phyloP scores from a whole-genome alignment of 2,329 filamentous ascomycete species.

The Diatrype stigma region DNA sequence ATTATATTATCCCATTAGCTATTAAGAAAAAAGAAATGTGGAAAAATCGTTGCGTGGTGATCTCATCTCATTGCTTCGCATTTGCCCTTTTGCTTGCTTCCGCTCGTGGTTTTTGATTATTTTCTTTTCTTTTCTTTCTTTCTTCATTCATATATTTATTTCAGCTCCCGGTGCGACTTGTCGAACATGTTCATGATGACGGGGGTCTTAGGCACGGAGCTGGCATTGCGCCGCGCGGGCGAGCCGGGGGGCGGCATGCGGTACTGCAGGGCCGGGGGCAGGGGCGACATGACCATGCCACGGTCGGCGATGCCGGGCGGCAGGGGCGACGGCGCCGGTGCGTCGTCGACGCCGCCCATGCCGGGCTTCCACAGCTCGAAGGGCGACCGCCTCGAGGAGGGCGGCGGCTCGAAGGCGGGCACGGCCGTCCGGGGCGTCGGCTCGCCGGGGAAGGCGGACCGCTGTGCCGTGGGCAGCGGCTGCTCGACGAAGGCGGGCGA shows the following conservation, averaged over 20 bases:
- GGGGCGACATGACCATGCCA: not conserved
- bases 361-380: too few relatives aligned
- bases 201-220: too few relatives aligned
- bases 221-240: not conserved
- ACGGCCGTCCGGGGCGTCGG: too few relatives aligned
- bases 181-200: slow-evolving; percentile 20
- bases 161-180: slow-evolving; percentile 13
- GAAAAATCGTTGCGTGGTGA: too few relatives aligned
- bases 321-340: too few relatives aligned
- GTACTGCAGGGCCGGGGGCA: not conserved
- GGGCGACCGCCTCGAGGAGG: too few relatives aligned
- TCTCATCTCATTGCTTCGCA: too few relatives aligned
- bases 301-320: not conserved
- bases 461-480: not conserved
- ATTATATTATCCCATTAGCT: too few relatives aligned
- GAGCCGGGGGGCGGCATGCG: not conserved
- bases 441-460: not conserved
- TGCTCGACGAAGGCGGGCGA: too few relatives aligned
- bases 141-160: not conserved
- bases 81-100: not conserved
- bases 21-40: too few relatives aligned
- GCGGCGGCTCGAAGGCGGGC: too few relatives aligned
- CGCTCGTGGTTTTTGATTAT: not conserved
- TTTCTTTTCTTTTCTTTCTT: not conserved
- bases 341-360: too few relatives aligned